Percentiles rank a stretch among this genome's conserved stretches.
Evolutionary conservation across 1,284 basidiomycete genomes (phyloP).

Genomic region (Veloboletus limbatus): DNA sequence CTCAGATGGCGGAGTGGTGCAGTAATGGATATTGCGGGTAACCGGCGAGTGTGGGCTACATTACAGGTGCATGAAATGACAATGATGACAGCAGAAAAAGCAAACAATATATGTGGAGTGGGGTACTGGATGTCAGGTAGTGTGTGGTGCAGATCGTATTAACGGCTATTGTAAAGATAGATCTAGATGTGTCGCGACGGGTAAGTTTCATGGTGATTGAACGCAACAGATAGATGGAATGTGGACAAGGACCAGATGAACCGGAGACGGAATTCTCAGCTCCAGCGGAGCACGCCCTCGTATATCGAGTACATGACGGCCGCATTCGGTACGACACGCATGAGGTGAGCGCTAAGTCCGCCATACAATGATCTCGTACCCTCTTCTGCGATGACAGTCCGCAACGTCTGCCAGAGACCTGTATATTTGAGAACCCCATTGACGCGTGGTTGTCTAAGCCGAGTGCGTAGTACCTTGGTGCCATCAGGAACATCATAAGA

Average conservation of each 20-base stretch:
- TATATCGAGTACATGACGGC: conserved; percentile 94
- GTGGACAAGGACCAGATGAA: background rate
- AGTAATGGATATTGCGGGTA: conserved; percentile 18
- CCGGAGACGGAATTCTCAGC: conserved; percentile 11
- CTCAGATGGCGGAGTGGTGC: conserved; percentile 20
- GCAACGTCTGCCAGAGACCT: conserved; percentile 83
- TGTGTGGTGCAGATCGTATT: conserved; percentile 12
- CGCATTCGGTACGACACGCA: conserved; percentile 97
- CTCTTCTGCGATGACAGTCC: conserved; percentile 87
- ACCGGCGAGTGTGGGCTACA: conserved; percentile 20
- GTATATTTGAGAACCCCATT: conserved; percentile 82
- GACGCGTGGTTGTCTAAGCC: conserved; percentile 82
- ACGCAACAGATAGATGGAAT: background rate
- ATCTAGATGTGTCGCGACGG: conserved; percentile 16
- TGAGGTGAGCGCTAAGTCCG: conserved; percentile 91
- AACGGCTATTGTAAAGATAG: conserved; percentile 11
- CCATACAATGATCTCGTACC: conserved; percentile 86
- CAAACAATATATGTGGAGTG: conserved; percentile 12
- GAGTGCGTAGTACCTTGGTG: conserved; percentile 81
- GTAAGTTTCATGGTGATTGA: background rate
- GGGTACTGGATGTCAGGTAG: conserved; percentile 9
- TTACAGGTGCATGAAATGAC: conserved; percentile 20
- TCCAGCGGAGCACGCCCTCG: conserved; percentile 71
- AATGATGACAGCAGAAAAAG: conserved; percentile 16
- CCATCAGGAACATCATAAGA: conserved; percentile 1